Percentiles rank a stretch among this genome's conserved stretches.
Conservation (phyloP, 192 early-diverging fungal species). For the Chytriomyces confervae region DNA sequence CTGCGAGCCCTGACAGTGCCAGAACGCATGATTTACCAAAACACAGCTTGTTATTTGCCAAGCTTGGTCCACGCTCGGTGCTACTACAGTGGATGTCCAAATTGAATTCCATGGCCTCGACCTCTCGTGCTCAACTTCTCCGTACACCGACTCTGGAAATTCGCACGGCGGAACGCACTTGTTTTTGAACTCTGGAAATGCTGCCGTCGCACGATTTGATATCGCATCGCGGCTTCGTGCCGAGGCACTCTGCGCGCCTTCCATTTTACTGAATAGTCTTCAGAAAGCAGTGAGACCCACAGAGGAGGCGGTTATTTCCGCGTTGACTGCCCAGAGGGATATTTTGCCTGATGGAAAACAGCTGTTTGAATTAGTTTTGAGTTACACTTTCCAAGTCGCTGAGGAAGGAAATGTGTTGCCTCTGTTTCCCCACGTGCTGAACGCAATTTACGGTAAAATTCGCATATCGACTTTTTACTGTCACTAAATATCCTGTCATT, state of each 20-base stretch:
- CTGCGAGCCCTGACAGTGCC: too few relatives aligned
- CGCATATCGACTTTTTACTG: background rate
- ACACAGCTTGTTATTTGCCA: constrained; percentile 66
- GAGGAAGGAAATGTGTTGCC: constrained; percentile 61
- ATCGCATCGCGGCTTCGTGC: constrained; percentile 70
- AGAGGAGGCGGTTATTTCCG: constrained; percentile 59
- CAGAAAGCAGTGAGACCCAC: constrained; percentile 72
- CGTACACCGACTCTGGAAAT: constrained; percentile 20
- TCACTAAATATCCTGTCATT: too few relatives aligned
- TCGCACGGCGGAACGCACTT: constrained; percentile 41
- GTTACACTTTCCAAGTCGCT: constrained; percentile 71
- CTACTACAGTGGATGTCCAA: constrained; percentile 70
- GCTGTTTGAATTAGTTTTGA: constrained; percentile 76
- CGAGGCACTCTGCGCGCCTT: constrained; percentile 64
- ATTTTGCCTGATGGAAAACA: constrained; percentile 69
- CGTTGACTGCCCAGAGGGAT: constrained; percentile 75
- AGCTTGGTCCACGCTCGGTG: constrained; percentile 84
- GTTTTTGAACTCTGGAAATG: constrained; percentile 48
- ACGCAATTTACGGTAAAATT: constrained; percentile 77
- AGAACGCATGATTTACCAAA: background rate
- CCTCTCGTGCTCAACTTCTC: constrained; percentile 47
- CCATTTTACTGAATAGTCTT: constrained; percentile 58
- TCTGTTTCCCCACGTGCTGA: constrained; percentile 64
- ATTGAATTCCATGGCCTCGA: constrained; percentile 82
- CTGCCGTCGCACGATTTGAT: constrained; percentile 75